Percentiles rank a stretch among this genome's conserved stretches.
These are phyloP conservation scores for Scleromitrula shiraiana DNA, from an alignment of 2,329 filamentous ascomycete genomes.

Conservation along the genomic window DNA sequence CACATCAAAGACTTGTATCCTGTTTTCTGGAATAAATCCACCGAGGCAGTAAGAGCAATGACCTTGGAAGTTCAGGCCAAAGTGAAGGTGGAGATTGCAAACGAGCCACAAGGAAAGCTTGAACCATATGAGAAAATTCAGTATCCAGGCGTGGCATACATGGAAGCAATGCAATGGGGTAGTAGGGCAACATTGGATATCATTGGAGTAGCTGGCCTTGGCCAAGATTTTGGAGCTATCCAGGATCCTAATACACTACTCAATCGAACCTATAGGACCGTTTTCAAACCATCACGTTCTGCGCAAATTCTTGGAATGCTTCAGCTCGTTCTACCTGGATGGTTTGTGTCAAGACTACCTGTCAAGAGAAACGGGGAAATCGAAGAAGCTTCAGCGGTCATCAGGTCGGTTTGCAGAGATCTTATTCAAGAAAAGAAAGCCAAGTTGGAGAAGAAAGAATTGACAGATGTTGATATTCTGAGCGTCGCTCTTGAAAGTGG, in stretches of 20 bases:
- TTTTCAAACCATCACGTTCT: slow-evolving; percentile 46
- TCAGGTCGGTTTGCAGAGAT: slow-evolving; percentile 58
- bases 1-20: slow-evolving; percentile 81
- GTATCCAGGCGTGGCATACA: slow-evolving; percentile 31
- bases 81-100: slow-evolving; percentile 36
- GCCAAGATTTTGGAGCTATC: slow-evolving; percentile 61
- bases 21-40: slow-evolving; percentile 71
- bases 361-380: slow-evolving; percentile 63
- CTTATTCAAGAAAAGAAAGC: slow-evolving; percentile 65
- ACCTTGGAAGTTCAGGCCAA: slow-evolving; percentile 38
- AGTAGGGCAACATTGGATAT: slow-evolving; percentile 67
- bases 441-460: slow-evolving; percentile 41
- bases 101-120: too few species aligned
- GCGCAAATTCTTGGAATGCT: slow-evolving; percentile 51
- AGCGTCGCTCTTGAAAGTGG: slow-evolving; percentile 72
- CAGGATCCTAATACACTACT: slow-evolving; percentile 52
- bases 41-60: slow-evolving; percentile 59
- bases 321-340: slow-evolving; percentile 52
- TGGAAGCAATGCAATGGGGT: slow-evolving; percentile 56
- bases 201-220: slow-evolving; percentile 64
- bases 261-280: slow-evolving; percentile 44
- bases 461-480: slow-evolving; percentile 62
- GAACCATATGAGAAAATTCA: too few species aligned
- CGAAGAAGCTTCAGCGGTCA: slow-evolving; percentile 43
- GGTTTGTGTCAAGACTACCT: slow-evolving; percentile 56